Percentiles rank a stretch among this genome's conserved stretches.
phyloP scores from a whole-genome alignment of 2,329 filamentous ascomycete species.

The Sarocladium oryzae region DNA sequence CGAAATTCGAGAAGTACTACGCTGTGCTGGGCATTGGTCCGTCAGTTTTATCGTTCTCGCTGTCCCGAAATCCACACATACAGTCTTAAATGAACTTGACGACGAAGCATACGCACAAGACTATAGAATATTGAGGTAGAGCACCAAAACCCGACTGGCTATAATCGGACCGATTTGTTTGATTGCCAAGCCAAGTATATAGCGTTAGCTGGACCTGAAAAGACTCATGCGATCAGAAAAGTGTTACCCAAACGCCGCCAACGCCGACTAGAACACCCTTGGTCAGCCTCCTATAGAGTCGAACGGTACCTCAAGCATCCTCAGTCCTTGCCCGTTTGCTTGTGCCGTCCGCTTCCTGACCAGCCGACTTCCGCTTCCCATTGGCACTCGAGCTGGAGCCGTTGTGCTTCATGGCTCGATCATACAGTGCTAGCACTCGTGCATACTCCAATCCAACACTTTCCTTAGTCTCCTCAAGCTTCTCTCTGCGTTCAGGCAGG shows the following conservation, averaged over 20 bases:
- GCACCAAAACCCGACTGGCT: no score
- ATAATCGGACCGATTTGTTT: no score
- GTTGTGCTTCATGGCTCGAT: constrained; percentile 29
- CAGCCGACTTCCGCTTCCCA: constrained; percentile 41
- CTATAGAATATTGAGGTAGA: no score
- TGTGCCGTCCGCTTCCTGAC: constrained; percentile 18
- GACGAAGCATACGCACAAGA: no score
- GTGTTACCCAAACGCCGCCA: not conserved
- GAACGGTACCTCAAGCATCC: constrained; percentile 17
- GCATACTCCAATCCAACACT: constrained; percentile 68
- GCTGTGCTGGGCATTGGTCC: no score
- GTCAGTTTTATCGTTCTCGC: no score
- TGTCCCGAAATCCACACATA: no score
- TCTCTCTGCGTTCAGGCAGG: constrained; percentile 59
- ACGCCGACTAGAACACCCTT: not conserved
- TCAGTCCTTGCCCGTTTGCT: constrained; percentile 42
- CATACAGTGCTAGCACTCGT: constrained; percentile 48
- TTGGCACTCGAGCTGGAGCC: constrained; percentile 16
- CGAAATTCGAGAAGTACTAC: no score
- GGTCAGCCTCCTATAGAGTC: not conserved
- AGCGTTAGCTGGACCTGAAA: no score
- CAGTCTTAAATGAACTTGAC: no score
- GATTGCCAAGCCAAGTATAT: no score
- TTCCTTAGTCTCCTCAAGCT: constrained; percentile 62
- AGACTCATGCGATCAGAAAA: no score